Evolutionary conservation across 2,329 filamentous ascomycete species (phyloP).

Genomic region (Aspergillus tubingensis): DNA sequence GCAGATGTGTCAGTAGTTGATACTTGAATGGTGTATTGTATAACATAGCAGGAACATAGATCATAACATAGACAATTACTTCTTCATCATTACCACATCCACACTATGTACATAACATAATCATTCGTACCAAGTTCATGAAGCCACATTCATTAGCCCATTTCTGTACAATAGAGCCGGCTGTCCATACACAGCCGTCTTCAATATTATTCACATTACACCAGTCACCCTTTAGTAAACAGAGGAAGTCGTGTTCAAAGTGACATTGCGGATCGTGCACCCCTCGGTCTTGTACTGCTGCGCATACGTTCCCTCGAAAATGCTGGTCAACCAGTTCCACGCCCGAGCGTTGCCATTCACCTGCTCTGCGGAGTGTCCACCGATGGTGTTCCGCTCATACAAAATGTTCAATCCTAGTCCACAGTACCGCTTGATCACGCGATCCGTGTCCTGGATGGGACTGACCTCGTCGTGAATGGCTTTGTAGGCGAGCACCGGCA

Average conservation of each 20-base stretch:
- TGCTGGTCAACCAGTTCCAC: conserved; percentile 13
- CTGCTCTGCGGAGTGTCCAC: conserved; percentile 25
- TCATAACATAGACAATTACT: not conserved
- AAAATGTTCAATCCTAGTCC: conserved; percentile 19
- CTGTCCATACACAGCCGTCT: not conserved
- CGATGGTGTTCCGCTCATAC: conserved; percentile 31
- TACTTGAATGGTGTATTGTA: too few species aligned
- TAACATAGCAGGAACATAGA: not conserved
- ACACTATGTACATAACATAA: not conserved
- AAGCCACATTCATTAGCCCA: not conserved
- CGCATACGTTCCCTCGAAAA: conserved; percentile 2
- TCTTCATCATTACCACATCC: not conserved
- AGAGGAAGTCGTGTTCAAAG: not conserved
- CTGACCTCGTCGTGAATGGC: conserved; percentile 34
- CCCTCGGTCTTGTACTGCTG: not conserved
- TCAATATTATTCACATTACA: not conserved
- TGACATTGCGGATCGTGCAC: not conserved
- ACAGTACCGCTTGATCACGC: conserved; percentile 22
- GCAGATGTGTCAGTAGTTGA: not conserved
- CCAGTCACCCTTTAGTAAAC: too few species aligned
- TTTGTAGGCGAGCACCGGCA: conserved; percentile 32
- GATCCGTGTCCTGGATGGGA: conserved; percentile 29
- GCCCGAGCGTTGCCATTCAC: conserved; percentile 18
- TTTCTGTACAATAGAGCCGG: not conserved
- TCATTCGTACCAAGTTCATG: too few species aligned